Conservation (phyloP, 495 filamentous ascomycete species). For the Penicillium paxilli region DNA sequence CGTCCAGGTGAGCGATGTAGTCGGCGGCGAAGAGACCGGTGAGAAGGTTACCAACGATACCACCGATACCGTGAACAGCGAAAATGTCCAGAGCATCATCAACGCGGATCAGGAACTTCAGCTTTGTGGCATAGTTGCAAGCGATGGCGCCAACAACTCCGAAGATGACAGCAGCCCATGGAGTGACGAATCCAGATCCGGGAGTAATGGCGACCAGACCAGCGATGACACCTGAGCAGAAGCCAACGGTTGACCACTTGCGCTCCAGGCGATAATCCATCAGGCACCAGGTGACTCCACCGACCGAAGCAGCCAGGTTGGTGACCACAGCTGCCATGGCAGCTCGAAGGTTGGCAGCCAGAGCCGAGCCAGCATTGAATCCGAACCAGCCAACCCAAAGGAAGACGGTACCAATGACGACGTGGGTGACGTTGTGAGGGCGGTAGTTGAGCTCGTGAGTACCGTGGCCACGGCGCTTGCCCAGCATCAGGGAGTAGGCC, state of each 20-base stretch:
- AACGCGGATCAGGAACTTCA: conserved; percentile 84
- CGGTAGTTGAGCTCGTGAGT: conserved; percentile 94
- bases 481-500: conserved; percentile 81
- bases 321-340: conserved; percentile 60
- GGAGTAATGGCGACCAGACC: conserved; percentile 94
- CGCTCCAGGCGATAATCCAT: conserved; percentile 91
- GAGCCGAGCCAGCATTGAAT: conserved; percentile 94
- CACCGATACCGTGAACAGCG: conserved; percentile 86
- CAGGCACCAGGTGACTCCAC: conserved; percentile 93
- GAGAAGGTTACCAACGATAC: conserved; percentile 83
- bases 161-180: conserved; percentile 90
- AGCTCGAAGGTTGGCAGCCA: conserved; percentile 81
- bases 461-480: conserved; percentile 79
- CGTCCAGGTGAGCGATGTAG: conserved; percentile 89
- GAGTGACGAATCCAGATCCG: conserved; percentile 85
- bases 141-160: conserved; percentile 79
- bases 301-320: conserved; percentile 60
- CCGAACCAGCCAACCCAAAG: conserved; percentile 99
- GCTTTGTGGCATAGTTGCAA: conserved; percentile 95
- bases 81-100: conserved; percentile 96
- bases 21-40: conserved; percentile 92
- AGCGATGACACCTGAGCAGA: conserved; percentile 92
- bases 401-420: conserved; percentile 96
- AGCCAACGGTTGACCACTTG: conserved; percentile 97
- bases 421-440: conserved; percentile 96